A percentile compares a stretch with the other conserved stretches of the same genome.
These are phyloP conservation scores for Flaveria brownii DNA, from an alignment of 129 eudicot species.

Conservation along the genomic window DNA sequence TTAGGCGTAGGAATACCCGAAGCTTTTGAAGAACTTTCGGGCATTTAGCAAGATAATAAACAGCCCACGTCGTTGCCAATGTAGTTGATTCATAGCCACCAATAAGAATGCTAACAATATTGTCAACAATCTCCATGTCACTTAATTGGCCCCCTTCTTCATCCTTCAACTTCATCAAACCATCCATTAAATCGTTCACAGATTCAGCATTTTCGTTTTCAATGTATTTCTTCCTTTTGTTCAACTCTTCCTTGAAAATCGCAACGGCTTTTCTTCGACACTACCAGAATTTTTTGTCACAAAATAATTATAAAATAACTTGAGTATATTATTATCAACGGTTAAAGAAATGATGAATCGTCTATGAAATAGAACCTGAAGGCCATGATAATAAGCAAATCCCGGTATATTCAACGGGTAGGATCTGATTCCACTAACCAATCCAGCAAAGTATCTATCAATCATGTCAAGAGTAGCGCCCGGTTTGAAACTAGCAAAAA, in stretches of 20 bases:
- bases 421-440: constrained; percentile 47
- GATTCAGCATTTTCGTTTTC: constrained; percentile 11
- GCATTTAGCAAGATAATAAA: constrained; percentile 58
- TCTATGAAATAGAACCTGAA: background rate
- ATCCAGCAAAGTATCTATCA: constrained; percentile 24
- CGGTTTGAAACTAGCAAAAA: constrained; percentile 52
- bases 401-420: constrained; percentile 56
- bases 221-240: constrained; percentile 44
- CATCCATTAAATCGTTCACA: constrained; percentile 52
- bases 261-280: constrained; percentile 42
- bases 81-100: constrained; percentile 50
- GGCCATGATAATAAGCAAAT: constrained; percentile 46
- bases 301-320: background rate
- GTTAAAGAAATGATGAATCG: background rate
- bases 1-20: constrained; percentile 41
- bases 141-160: constrained; percentile 49
- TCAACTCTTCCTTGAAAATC: constrained; percentile 51
- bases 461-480: constrained; percentile 48
- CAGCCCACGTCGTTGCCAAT: constrained; percentile 49
- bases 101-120: constrained; percentile 42
- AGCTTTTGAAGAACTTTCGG: constrained; percentile 64
- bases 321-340: background rate
- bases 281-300: constrained; percentile 29
- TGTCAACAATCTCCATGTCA: constrained; percentile 59
- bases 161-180: constrained; percentile 56